Conservation (phyloP, 192 early-diverging fungal species). For the Phlyctochytrium bullatum region DNA sequence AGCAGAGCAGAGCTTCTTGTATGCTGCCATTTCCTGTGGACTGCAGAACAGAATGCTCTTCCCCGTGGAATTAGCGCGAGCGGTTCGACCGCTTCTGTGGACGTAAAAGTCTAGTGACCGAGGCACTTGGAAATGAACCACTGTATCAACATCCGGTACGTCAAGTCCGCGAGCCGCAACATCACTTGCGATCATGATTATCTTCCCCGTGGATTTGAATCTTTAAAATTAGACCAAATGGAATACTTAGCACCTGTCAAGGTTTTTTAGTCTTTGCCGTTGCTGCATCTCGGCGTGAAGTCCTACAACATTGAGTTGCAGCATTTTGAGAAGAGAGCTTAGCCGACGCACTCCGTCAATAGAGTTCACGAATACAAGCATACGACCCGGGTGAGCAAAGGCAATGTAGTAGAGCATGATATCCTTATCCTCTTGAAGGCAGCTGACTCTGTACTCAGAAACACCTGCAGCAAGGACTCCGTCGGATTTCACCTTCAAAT, state of each 20-base stretch:
- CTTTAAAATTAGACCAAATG: slow-evolving; percentile 5
- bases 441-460: slow-evolving; percentile 83
- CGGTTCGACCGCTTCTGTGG: slow-evolving; percentile 92
- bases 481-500: slow-evolving; percentile 71
- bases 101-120: slow-evolving; percentile 93
- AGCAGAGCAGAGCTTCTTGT: slow-evolving; percentile 78
- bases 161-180: slow-evolving; percentile 96
- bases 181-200: slow-evolving; percentile 86
- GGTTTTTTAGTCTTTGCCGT: slow-evolving; percentile 86
- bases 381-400: slow-evolving; percentile 80
- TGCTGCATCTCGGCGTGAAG: slow-evolving; percentile 98
- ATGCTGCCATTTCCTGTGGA: slow-evolving; percentile 79
- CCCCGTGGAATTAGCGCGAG: slow-evolving; percentile 80
- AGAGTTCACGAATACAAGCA: slow-evolving; percentile 93
- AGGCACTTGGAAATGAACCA: slow-evolving; percentile 95
- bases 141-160: slow-evolving; percentile 87
- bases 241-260: slow-evolving; percentile 61
- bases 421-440: slow-evolving; percentile 75
- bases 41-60: slow-evolving; percentile 77
- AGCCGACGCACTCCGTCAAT: slow-evolving; percentile 90
- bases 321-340: slow-evolving; percentile 75
- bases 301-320: slow-evolving; percentile 70
- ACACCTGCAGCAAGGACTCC: slow-evolving; percentile 68
- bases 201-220: slow-evolving; percentile 1
- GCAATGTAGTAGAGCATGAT: slow-evolving; percentile 80